Evolutionary conservation across 345 rosid genomes (phyloP), one percentile per base, ranked within the genome.

Genomic region (Gossypium anomalum): DNA sequence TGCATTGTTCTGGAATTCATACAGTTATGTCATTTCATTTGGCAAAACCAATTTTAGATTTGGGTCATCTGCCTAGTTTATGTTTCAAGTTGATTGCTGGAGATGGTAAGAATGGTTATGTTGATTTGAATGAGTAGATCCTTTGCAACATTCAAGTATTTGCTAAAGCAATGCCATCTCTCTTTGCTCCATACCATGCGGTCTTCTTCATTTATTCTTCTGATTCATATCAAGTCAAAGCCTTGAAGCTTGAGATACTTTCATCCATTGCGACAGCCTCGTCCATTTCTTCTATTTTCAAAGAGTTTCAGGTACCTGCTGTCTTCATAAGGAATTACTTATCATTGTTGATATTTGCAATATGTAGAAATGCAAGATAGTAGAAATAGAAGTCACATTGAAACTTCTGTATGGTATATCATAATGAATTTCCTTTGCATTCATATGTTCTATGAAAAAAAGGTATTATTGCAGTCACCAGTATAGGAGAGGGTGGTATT

Each of bases 161-260:
- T 84, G 91, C 92, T 71, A 91, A 87, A 84, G 92, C 91, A 53
- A 82, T 75, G 80, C 98, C 99, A 73, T 83, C 86, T 81, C 88
- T 93, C 68, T 95, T 95, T 84, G 86, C 91, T 78, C 89, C 87
- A 43, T 78, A 91, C 72, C 87, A 82, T 63, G 98, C 86, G 78
- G 88, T 88, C 70, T 90, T 93, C 87, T 91, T 89, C 83, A 80
- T 91, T 76, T 70, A 73, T 73, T 89, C 94, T 62, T 87, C 96
- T 47, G 98, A 95, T 76, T 78, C 96, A 65, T 87, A 87, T 88
- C 89, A 87, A 85, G 88, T 85, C 67, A 95, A 86, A 87, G 86
- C 94, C 58, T 83, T 93, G 83, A 95, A 93, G 88, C 97, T 95
- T 78, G 93, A 89, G 85, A 91, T 95, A 78, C 91, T 95, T 80